Evolutionary conservation across 345 rosid species (phyloP), one percentile per base, ranked within the genome.

Genomic region (Draba incana): DNA sequence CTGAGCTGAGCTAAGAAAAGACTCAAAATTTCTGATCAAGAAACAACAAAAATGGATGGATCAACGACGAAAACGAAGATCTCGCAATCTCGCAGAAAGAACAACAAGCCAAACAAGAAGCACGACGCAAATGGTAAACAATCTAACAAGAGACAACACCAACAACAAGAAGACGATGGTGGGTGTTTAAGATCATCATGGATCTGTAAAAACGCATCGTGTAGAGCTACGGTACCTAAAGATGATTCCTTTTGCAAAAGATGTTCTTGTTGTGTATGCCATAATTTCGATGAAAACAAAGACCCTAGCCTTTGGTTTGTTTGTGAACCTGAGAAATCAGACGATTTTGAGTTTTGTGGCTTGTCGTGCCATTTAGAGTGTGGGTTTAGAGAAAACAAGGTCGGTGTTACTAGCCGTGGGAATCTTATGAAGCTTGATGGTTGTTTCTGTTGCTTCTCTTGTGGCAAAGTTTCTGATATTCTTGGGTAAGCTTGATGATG

Each of bases 231-330:
- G 28, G 51, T 77, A 6, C 80, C 90, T 51, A 88, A 84, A 82
- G 89, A 83, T 35, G 96, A 88, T 69, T 78, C 89, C 37, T 95
- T 92, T 70, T 95, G 99, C 85, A 88, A 75, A 81, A 89, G 99
- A 74, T 95, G 99, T 68, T 95, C 99, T 62, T 95, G 99, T 75
- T 92, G 96, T 43, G 86, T 95, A 33, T 95, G 99, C 64, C 97
- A 92, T 78, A 51, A 70, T 38, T 95, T 87, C 72, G 99, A 95
- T 77, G 98, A 89, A 66, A 95, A 92, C 68, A 77, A 77, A 15
- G 80, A 77, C 23, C 80, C 80, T 10, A 72, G 80, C 49, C 80
- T 72, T 11, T 77, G 80, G 80, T 57, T 77, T 1, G 77, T 77
- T n/a, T 77, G 80, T 23, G 77, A 72, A 13, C 47, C 77, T 5